These are phyloP conservation scores for Plasmodium gaboni DNA, from an alignment of 169 alveolate genomes.

Conservation along the genomic window DNA sequence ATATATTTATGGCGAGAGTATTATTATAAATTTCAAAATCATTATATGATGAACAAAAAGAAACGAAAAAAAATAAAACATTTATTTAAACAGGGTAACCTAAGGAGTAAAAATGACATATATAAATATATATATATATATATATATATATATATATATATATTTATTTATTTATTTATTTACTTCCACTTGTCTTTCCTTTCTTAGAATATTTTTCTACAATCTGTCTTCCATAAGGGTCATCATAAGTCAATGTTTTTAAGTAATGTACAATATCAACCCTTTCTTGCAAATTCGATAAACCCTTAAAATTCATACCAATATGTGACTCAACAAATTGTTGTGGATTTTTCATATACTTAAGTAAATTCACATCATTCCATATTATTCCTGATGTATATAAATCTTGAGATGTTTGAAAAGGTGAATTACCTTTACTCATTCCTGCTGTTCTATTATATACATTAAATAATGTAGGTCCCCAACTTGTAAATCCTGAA, in stretches of 20 bases:
- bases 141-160: neutral
- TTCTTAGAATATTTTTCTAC: conserved; percentile 76
- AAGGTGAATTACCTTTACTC: conserved; percentile 78
- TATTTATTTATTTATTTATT: neutral
- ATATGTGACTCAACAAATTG: conserved; percentile 80
- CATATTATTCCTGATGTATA: conserved; percentile 85
- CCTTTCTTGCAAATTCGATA: conserved; percentile 87
- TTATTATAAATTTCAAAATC: too few relatives aligned
- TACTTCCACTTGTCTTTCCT: neutral
- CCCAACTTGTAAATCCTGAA: conserved; percentile 86
- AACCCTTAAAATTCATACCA: conserved; percentile 87
- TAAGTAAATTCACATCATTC: conserved; percentile 88
- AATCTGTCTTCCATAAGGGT: conserved; percentile 80
- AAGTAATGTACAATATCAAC: conserved; percentile 87
- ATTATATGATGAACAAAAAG: too few relatives aligned
- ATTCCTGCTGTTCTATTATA: conserved; percentile 88
- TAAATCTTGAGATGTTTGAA: conserved; percentile 83
- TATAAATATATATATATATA: neutral
- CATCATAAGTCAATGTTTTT: conserved; percentile 84
- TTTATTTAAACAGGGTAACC: too few relatives aligned
- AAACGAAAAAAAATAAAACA: too few relatives aligned
- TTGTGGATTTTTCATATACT: conserved; percentile 88
- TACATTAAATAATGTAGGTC: conserved; percentile 89
- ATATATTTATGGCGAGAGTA: too few relatives aligned
- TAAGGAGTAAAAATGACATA: neutral